phyloP scores from a whole-genome alignment of 148 eudicot genomes.

The Cornus controversa region DNA sequence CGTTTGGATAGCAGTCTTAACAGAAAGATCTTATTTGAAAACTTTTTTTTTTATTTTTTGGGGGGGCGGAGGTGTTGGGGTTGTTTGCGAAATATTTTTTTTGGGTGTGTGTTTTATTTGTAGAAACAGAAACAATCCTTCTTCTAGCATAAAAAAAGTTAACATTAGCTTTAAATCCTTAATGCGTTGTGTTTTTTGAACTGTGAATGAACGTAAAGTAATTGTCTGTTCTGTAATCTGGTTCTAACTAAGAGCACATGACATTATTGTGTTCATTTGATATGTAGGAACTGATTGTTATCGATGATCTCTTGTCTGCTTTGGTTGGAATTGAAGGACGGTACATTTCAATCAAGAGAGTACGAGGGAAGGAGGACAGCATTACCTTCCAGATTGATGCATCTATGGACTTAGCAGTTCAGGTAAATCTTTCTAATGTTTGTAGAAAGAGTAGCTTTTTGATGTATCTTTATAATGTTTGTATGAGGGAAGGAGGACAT shows the following conservation, averaged over 20 bases:
- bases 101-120: background rate
- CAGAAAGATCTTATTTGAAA: too few relatives aligned
- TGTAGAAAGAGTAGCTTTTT: too few relatives aligned
- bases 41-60: too few relatives aligned
- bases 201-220: background rate
- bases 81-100: too few relatives aligned
- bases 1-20: too few relatives aligned
- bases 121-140: background rate
- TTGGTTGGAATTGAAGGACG: slow-evolving; percentile 94
- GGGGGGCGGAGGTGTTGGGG: too few relatives aligned
- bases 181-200: background rate
- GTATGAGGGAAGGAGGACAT: too few relatives aligned
- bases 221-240: background rate
- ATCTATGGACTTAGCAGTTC: slow-evolving; percentile 97
- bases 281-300: slow-evolving; percentile 84
- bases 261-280: background rate
- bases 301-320: slow-evolving; percentile 85
- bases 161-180: background rate
- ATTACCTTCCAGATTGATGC: slow-evolving; percentile 72
- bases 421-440: slow-evolving; percentile 36
- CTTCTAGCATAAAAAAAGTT: background rate
- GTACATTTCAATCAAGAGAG: slow-evolving; percentile 68
- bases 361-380: slow-evolving; percentile 44
- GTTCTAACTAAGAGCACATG: background rate
- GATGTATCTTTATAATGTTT: too few relatives aligned